Percentiles rank a stretch among this genome's conserved stretches.
These are phyloP conservation scores for Talaromyces sp. DNA, from an alignment of 2,329 filamentous ascomycete species.

Conservation along the genomic window DNA sequence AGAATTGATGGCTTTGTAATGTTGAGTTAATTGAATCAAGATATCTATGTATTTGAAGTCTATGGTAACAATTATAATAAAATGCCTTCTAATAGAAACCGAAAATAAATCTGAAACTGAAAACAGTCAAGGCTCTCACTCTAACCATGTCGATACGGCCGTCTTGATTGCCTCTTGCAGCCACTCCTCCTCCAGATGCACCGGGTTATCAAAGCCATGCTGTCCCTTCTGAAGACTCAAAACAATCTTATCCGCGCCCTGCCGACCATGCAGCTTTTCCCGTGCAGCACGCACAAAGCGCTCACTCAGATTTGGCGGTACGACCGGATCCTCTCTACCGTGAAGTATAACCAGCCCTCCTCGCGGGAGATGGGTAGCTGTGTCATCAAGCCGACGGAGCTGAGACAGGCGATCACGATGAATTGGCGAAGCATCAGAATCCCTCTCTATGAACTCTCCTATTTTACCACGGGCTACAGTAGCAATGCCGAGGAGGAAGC, in stretches of 20 bases:
- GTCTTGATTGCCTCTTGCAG: constrained; percentile 3
- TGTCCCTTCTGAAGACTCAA: constrained; percentile 25
- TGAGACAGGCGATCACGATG: constrained; percentile 19
- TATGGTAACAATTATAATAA: not conserved
- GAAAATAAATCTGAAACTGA: no score
- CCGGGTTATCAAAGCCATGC: constrained; percentile 31
- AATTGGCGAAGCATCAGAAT: not conserved
- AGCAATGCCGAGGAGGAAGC: constrained; percentile 15
- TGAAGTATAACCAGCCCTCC: constrained; percentile 31
- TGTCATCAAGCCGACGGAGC: constrained; percentile 23
- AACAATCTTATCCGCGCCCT: constrained; percentile 18
- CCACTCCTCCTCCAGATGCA: constrained; percentile 6
- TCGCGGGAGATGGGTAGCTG: constrained; percentile 19
- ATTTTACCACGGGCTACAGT: constrained; percentile 14
- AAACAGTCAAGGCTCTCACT: not conserved
- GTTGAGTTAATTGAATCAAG: not conserved
- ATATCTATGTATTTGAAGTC: not conserved
- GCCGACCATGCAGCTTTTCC: constrained; percentile 17
- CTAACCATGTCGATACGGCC: constrained; percentile 9
- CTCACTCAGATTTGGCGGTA: constrained; percentile 22
- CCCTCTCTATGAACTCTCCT: constrained; percentile 14
- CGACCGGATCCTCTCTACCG: constrained; percentile 26
- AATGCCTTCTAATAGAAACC: not conserved
- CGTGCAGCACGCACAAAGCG: constrained; percentile 22
- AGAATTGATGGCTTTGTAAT: not conserved